Conservation (phyloP, 139 green algal genomes). For the Nannochloris sp. region DNA sequence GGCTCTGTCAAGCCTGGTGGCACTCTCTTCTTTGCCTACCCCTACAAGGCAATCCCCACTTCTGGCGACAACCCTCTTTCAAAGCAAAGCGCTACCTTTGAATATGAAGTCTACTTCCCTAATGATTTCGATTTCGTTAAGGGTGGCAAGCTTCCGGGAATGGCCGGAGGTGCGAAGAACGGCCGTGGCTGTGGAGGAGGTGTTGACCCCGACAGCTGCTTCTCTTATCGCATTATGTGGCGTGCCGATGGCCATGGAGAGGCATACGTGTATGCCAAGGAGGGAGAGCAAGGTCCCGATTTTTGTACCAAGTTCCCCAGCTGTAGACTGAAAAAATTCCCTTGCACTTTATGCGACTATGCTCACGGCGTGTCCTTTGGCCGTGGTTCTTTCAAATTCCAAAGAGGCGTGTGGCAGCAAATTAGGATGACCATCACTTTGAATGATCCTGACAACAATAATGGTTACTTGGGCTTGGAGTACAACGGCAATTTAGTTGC, state of each 20-base stretch:
- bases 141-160: slow-evolving; percentile 16
- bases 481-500: not conserved
- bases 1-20: slow-evolving; percentile 2
- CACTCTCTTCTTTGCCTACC: slow-evolving; percentile 12
- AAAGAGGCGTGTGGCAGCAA: slow-evolving; percentile 1
- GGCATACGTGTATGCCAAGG: slow-evolving; percentile 7
- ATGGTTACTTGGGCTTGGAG: slow-evolving; percentile 3
- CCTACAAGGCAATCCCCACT: not conserved
- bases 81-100: slow-evolving; percentile 2
- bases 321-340: not conserved
- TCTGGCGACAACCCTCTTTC: slow-evolving; percentile 3
- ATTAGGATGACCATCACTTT: not conserved
- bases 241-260: slow-evolving; percentile 3
- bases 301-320: slow-evolving; percentile 2
- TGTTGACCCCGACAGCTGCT: slow-evolving; percentile 1
- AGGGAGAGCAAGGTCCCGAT: slow-evolving; percentile 6
- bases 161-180: slow-evolving; percentile 7
- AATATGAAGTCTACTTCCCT: slow-evolving; percentile 18
- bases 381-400: slow-evolving; percentile 9
- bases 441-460: not conserved
- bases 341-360: slow-evolving; percentile 16
- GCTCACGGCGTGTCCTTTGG: not conserved
- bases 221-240: slow-evolving; percentile 15
- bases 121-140: slow-evolving; percentile 20
- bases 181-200: slow-evolving; percentile 14